These are phyloP conservation scores for Hypericum androsaemum DNA, from an alignment of 345 rosid genomes.

Conservation along the genomic window DNA sequence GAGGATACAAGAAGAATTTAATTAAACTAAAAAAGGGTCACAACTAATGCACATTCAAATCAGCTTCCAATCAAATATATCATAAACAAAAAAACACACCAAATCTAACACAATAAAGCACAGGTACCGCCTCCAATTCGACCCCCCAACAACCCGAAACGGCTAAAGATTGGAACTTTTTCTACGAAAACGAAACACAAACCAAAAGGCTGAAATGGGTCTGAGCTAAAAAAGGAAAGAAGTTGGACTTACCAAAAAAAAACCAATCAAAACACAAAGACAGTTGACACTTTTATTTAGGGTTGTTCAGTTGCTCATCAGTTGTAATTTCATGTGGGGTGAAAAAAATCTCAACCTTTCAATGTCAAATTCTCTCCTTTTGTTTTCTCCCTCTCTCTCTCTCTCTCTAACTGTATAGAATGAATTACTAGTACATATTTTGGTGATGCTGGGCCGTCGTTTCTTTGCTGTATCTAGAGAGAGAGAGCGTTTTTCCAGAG, in stretches of 20 bases:
- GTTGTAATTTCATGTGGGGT: no score
- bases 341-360: no score
- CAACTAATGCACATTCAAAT: no score
- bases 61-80: no score
- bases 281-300: slow-evolving; percentile 12
- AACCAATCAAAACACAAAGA: slow-evolving; percentile 12
- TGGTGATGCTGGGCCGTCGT: slow-evolving; percentile 24
- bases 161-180: slow-evolving; percentile 5
- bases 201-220: slow-evolving; percentile 13
- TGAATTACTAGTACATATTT: background rate
- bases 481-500: slow-evolving; percentile 21
- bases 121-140: no score
- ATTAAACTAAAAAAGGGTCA: no score
- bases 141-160: background rate
- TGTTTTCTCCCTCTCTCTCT: slow-evolving; percentile 8
- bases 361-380: background rate
- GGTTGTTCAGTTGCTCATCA: no score
- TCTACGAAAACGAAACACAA: background rate
- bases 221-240: slow-evolving; percentile 11
- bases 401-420: slow-evolving; percentile 20
- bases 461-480: slow-evolving; percentile 46
- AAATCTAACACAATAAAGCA: no score
- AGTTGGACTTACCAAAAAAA: slow-evolving; percentile 25
- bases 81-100: no score
- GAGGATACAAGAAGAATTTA: slow-evolving; percentile 1